These are phyloP conservation scores for Phialophora expanda DNA, from an alignment of 2,329 filamentous ascomycete species.

Conservation along the genomic window DNA sequence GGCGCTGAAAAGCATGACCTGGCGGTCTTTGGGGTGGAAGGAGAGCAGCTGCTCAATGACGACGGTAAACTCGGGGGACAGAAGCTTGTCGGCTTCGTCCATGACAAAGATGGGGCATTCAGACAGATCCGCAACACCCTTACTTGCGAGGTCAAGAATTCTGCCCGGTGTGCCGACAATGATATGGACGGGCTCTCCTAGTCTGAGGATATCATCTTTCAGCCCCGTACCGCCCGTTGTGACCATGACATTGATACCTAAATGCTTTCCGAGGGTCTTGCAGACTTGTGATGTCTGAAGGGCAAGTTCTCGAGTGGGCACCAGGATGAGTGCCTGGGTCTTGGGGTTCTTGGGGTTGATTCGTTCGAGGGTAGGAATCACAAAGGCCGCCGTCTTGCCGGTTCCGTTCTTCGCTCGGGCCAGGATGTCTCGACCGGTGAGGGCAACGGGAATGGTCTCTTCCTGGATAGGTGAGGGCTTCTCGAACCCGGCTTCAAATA, in stretches of 20 bases:
- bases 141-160: constrained; percentile 94
- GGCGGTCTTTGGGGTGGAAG: constrained; percentile 95
- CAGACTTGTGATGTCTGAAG: constrained; percentile 99
- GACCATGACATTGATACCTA: constrained; percentile 98
- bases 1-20: constrained; percentile 99
- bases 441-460: constrained; percentile 95
- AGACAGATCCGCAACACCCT: constrained; percentile 93
- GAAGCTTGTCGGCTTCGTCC: constrained; percentile 98
- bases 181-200: constrained; percentile 94
- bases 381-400: constrained; percentile 96
- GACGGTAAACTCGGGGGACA: constrained; percentile 95
- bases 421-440: constrained; percentile 93
- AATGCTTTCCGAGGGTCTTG: constrained; percentile 96
- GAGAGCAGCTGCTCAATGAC: constrained; percentile 95
- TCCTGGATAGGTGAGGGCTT: constrained; percentile 99
- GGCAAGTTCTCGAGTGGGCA: constrained; percentile 94
- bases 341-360: constrained; percentile 97
- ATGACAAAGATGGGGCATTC: constrained; percentile 98
- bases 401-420: constrained; percentile 98
- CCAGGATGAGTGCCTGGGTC: constrained; percentile 93
- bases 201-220: constrained; percentile 93
- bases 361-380: constrained; percentile 91
- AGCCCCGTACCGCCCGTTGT: constrained; percentile 94
- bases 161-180: constrained; percentile 95
- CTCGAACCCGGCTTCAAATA: constrained; percentile 98